These are phyloP conservation scores for Bipolaris cookei DNA, from an alignment of 2,329 filamentous ascomycete genomes.

Conservation along the genomic window DNA sequence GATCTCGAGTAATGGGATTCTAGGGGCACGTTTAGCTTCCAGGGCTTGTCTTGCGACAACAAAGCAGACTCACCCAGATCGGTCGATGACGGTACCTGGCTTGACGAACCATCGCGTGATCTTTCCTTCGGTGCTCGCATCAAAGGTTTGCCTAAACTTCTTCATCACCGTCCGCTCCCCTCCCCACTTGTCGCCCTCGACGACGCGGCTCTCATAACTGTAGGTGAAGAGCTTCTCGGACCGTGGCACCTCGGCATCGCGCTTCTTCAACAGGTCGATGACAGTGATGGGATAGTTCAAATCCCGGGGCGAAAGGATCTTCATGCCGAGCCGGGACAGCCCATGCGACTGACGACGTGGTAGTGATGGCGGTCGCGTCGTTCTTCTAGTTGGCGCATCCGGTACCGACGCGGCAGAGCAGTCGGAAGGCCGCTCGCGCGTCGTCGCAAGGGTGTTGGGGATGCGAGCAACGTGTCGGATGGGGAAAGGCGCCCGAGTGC, in stretches of 20 bases:
- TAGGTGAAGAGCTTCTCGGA: conserved; percentile 84
- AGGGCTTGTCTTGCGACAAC: background rate
- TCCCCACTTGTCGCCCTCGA: conserved; percentile 71
- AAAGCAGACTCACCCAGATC: conserved; percentile 26
- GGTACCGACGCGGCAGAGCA: conserved; percentile 24
- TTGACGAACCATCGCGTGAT: conserved; percentile 77
- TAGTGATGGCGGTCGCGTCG: conserved; percentile 36
- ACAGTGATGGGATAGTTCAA: conserved; percentile 94
- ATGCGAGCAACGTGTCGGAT: background rate
- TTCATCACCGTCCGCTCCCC: conserved; percentile 73
- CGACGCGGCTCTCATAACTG: conserved; percentile 78
- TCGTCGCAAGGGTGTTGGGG: conserved; percentile 3
- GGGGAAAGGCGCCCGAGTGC: background rate
- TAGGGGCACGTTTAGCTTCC: conserved; percentile 35
- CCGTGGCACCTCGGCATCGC: conserved; percentile 76
- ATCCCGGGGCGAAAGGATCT: conserved; percentile 56
- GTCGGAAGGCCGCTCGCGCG: conserved; percentile 1
- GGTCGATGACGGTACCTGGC: conserved; percentile 66
- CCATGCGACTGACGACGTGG: conserved; percentile 37
- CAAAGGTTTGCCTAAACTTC: conserved; percentile 78
- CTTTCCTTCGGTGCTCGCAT: conserved; percentile 81
- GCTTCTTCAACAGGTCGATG: conserved; percentile 78
- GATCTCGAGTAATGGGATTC: conserved; percentile 70
- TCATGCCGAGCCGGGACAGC: conserved; percentile 51
- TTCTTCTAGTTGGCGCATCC: conserved; percentile 42